These are phyloP conservation scores for Citrus glauca DNA, from an alignment of 345 rosid genomes.

Conservation along the genomic window DNA sequence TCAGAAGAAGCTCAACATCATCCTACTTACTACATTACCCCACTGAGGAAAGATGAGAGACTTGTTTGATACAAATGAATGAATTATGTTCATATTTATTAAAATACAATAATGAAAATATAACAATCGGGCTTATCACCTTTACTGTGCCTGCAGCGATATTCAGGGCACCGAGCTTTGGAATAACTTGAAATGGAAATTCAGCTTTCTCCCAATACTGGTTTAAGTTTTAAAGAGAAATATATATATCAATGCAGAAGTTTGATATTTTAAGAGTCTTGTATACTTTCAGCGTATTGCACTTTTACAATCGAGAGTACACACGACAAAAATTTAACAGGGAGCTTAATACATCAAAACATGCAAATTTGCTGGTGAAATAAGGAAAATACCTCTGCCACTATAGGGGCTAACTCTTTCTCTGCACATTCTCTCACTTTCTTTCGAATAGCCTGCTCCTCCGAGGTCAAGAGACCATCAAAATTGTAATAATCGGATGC, in stretches of 20 bases:
- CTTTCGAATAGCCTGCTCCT: conserved; percentile 59
- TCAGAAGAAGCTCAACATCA: conserved; percentile 23
- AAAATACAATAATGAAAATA: not conserved
- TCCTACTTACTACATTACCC: not conserved
- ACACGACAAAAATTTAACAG: no score
- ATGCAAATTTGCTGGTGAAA: not conserved
- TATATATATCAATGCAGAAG: not conserved
- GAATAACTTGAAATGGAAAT: conserved; percentile 84
- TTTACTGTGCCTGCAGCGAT: conserved; percentile 85
- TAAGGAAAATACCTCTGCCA: conserved; percentile 58
- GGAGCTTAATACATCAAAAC: not conserved
- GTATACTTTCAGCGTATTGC: no score
- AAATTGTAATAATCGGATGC: conserved; percentile 80
- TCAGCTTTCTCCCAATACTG: conserved; percentile 99
- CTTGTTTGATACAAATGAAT: conserved; percentile 15
- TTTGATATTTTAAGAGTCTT: not conserved
- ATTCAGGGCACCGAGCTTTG: conserved; percentile 58
- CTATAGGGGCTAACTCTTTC: conserved; percentile 83
- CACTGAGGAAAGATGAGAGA: not conserved
- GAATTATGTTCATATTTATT: not conserved
- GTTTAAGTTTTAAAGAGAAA: not conserved
- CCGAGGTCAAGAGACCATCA: conserved; percentile 55
- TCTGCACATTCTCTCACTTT: conserved; percentile 85
- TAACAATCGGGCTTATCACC: conserved; percentile 34
- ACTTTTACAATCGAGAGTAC: no score